phyloP scores from a whole-genome alignment of 148 eudicot genomes.

The Vaccinium macrocarpon region DNA sequence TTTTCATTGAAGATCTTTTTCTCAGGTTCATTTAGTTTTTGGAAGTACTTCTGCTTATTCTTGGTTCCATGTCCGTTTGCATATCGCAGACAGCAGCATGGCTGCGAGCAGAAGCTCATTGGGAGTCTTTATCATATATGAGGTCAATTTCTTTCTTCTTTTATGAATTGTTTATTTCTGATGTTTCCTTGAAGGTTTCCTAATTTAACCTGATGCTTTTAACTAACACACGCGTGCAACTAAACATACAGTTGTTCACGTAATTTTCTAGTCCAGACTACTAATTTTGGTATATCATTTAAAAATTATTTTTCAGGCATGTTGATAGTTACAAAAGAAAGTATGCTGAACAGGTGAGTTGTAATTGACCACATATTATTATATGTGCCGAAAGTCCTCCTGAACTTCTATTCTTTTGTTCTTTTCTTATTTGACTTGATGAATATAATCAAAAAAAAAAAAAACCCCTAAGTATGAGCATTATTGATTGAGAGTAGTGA shows the following conservation, averaged over 20 bases:
- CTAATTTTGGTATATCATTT: conserved; percentile 13
- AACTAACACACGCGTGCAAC: neutral
- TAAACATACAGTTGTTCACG: neutral
- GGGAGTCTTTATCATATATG: conserved; percentile 67
- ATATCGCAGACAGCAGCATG: conserved; percentile 76
- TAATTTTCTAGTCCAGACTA: neutral
- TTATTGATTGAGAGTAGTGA: neutral
- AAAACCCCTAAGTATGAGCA: neutral
- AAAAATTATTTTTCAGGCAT: conserved; percentile 47
- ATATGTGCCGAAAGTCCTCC: neutral
- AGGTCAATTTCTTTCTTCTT: conserved; percentile 36
- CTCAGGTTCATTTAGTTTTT: conserved; percentile 1
- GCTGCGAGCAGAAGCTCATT: conserved; percentile 85
- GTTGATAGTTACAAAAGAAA: conserved; percentile 60
- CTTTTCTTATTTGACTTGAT: neutral
- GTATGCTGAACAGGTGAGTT: conserved; percentile 76
- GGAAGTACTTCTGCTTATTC: conserved; percentile 20
- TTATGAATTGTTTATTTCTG: neutral
- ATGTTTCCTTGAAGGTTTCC: conserved; percentile 7
- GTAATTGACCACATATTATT: neutral
- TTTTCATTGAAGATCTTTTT: neutral
- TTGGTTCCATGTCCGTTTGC: conserved; percentile 20
- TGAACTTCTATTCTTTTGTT: neutral
- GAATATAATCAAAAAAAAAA: neutral
- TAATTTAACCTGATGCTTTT: neutral